Percentiles rank a stretch among this genome's conserved stretches.
These are phyloP conservation scores for Knoxdaviesia capensis DNA, from an alignment of 2,329 filamentous ascomycete species.

Conservation along the genomic window DNA sequence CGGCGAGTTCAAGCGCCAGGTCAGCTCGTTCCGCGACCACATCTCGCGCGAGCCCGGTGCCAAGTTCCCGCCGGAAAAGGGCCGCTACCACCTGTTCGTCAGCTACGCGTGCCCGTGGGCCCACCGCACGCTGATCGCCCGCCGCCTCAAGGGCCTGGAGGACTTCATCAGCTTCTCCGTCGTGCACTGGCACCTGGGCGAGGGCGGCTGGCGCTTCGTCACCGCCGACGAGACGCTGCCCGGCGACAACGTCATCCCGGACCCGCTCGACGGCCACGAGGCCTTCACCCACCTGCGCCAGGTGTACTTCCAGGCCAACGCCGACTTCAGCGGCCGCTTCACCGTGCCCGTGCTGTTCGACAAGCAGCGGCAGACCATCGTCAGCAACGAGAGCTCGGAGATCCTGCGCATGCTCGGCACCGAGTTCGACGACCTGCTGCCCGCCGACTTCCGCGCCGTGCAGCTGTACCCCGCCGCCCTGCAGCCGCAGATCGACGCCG, in stretches of 20 bases:
- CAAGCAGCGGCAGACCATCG: slow-evolving; percentile 53
- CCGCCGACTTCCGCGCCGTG: slow-evolving; percentile 34
- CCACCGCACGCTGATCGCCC: slow-evolving; percentile 67
- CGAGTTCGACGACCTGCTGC: slow-evolving; percentile 51
- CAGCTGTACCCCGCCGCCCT: slow-evolving; percentile 49
- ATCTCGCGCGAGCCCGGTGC: slow-evolving; percentile 55
- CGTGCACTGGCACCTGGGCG: slow-evolving; percentile 80
- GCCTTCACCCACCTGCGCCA: slow-evolving; percentile 50
- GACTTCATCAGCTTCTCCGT: slow-evolving; percentile 59
- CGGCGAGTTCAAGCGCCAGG: slow-evolving; percentile 84
- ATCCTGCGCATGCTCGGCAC: slow-evolving; percentile 80
- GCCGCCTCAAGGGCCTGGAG: slow-evolving; percentile 81
- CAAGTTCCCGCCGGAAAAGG: slow-evolving; percentile 68
- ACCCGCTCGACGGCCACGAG: slow-evolving; percentile 51
- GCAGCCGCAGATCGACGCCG: slow-evolving; percentile 49
- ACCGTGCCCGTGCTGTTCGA: slow-evolving; percentile 81
- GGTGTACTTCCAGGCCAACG: slow-evolving; percentile 58
- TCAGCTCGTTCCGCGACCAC: slow-evolving; percentile 62
- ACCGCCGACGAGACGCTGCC: slow-evolving; percentile 34
- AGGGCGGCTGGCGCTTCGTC: slow-evolving; percentile 60
- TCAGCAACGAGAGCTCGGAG: slow-evolving; percentile 82
- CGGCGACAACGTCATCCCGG: slow-evolving; percentile 43
- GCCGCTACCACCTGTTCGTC: slow-evolving; percentile 84
- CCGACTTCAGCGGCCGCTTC: slow-evolving; percentile 57
- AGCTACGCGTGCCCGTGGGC: slow-evolving; percentile 94